Conservation (phyloP, 108 stramenopile genomes). For the Conticribra weissflogii region DNA sequence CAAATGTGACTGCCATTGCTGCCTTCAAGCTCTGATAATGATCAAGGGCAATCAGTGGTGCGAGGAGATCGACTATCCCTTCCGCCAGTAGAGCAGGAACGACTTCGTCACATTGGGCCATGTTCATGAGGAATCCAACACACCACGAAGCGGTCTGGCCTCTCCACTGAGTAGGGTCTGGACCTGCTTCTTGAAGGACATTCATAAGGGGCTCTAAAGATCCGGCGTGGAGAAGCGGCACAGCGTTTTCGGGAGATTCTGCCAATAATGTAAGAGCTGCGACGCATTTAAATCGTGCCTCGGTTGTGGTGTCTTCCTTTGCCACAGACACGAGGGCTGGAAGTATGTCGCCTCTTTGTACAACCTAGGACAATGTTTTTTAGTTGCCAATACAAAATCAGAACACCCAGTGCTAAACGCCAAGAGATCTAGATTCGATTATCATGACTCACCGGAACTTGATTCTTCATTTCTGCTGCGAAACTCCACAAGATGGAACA, state of each 20-base stretch:
- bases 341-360: conserved; percentile 85
- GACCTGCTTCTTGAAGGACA: conserved; percentile 87
- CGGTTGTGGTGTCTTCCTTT: conserved; percentile 87
- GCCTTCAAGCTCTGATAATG: conserved; percentile 94
- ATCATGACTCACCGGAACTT: conserved; percentile 68
- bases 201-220: conserved; percentile 86
- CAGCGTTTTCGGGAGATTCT: conserved; percentile 86
- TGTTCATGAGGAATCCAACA: conserved; percentile 93
- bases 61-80: conserved; percentile 87
- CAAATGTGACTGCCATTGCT: conserved; percentile 92
- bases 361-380: conserved; percentile 59
- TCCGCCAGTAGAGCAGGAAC: conserved; percentile 83
- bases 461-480: conserved; percentile 93
- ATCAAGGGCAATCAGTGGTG: conserved; percentile 84
- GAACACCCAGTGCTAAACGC: too few species aligned
- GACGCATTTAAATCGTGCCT: conserved; percentile 91
- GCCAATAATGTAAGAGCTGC: conserved; percentile 88
- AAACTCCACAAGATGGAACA: conserved; percentile 93
- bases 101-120: conserved; percentile 90
- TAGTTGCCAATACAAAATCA: too few species aligned
- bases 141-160: conserved; percentile 94
- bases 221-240: conserved; percentile 80
- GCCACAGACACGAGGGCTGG: conserved; percentile 85
- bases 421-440: too few species aligned
- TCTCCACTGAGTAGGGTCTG: conserved; percentile 92